Evolutionary conservation across 1,139 yeast species (phyloP).

Genomic region (Diutina ranongensis): DNA sequence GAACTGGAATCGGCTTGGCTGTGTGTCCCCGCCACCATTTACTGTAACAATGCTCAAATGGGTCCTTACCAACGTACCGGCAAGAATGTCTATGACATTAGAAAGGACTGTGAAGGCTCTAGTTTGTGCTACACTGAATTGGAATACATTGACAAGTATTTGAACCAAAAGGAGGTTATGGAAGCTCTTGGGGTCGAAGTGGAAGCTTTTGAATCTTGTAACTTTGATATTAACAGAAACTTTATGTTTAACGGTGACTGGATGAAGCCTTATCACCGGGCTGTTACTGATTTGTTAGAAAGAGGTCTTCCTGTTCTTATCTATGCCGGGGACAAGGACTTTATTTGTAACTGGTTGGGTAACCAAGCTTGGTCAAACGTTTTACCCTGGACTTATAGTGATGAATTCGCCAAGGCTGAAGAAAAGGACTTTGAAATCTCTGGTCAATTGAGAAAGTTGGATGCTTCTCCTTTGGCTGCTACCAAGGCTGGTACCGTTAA

Average conservation of each 20-base stretch:
- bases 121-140: slow-evolving; percentile 66
- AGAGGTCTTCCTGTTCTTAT: slow-evolving; percentile 57
- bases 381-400: slow-evolving; percentile 54
- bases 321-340: slow-evolving; percentile 82
- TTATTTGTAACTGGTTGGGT: slow-evolving; percentile 81
- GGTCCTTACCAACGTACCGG: slow-evolving; percentile 89
- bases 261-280: slow-evolving; percentile 79
- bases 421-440: not conserved
- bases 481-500: slow-evolving; percentile 43
- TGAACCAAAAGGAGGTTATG: slow-evolving; percentile 60
- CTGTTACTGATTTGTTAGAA: slow-evolving; percentile 45
- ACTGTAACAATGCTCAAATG: slow-evolving; percentile 81
- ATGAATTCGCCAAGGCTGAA: slow-evolving; percentile 28
- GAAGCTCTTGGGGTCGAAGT: slow-evolving; percentile 89
- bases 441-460: not conserved
- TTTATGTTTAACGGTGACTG: slow-evolving; percentile 83
- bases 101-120: slow-evolving; percentile 68
- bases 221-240: slow-evolving; percentile 72
- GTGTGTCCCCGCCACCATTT: slow-evolving; percentile 88
- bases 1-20: slow-evolving; percentile 68
- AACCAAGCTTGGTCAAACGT: slow-evolving; percentile 72
- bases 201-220: slow-evolving; percentile 72
- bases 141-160: slow-evolving; percentile 53
- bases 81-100: slow-evolving; percentile 84
- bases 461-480: not conserved